Percentiles rank a stretch among this genome's conserved stretches.
These are phyloP conservation scores for Apiospora arundinis DNA, from an alignment of 2,329 filamentous ascomycete genomes.

Conservation along the genomic window DNA sequence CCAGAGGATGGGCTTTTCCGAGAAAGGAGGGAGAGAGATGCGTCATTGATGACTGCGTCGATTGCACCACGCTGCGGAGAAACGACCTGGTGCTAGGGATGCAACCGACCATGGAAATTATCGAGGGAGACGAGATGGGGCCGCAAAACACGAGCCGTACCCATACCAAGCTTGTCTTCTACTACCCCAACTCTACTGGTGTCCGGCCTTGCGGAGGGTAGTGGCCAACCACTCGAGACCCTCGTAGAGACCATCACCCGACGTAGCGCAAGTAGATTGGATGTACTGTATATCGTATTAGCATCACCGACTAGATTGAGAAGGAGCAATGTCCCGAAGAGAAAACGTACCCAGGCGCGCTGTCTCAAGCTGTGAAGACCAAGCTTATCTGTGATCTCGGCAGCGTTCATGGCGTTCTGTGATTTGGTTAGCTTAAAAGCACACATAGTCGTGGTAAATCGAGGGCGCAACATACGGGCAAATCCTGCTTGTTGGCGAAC, in stretches of 20 bases:
- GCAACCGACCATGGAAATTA: slow-evolving; percentile 60
- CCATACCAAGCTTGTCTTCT: slow-evolving; percentile 36
- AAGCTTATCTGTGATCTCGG: slow-evolving; percentile 99
- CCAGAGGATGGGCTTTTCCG: slow-evolving; percentile 36
- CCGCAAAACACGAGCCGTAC: slow-evolving; percentile 47
- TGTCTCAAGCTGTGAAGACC: slow-evolving; percentile 98
- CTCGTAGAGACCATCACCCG: slow-evolving; percentile 98
- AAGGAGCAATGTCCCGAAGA: neutral
- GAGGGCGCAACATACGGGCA: slow-evolving; percentile 72
- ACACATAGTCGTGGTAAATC: neutral
- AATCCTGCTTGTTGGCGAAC: slow-evolving; percentile 82
- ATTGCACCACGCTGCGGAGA: slow-evolving; percentile 54
- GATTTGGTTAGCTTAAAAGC: slow-evolving; percentile 35
- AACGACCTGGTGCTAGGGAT: slow-evolving; percentile 55
- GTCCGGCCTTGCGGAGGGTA: slow-evolving; percentile 78
- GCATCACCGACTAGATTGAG: slow-evolving; percentile 19
- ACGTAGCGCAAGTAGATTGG: slow-evolving; percentile 99
- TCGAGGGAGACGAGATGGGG: slow-evolving; percentile 40
- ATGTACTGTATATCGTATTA: slow-evolving; percentile 73
- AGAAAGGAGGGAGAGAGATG: slow-evolving; percentile 36
- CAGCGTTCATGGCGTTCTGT: slow-evolving; percentile 99
- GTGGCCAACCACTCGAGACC: slow-evolving; percentile 93
- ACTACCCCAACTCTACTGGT: slow-evolving; percentile 58
- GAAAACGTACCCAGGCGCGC: slow-evolving; percentile 89
- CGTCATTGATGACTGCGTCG: slow-evolving; percentile 59